Evolutionary conservation across 805 yeast genomes (phyloP).

Genomic region (Debaryomyces prosopidis): DNA sequence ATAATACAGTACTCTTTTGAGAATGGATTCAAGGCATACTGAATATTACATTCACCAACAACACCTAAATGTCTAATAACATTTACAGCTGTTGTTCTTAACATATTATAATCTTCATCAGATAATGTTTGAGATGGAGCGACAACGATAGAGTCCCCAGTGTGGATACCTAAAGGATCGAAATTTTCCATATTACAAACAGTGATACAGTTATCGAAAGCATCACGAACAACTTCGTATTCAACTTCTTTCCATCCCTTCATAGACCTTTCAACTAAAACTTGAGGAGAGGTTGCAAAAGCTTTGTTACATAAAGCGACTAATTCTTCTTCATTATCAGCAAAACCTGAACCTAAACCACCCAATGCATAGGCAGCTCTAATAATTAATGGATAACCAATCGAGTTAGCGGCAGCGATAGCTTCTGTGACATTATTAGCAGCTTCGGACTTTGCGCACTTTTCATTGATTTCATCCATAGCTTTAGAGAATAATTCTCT

Average conservation of each 20-base stretch:
- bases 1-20: conserved; percentile 94
- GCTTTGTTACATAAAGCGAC: conserved; percentile 85
- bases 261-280: conserved; percentile 92
- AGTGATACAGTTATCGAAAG: conserved; percentile 95
- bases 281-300: conserved; percentile 95
- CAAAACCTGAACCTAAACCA: conserved; percentile 98
- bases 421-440: conserved; percentile 83
- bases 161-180: conserved; percentile 97
- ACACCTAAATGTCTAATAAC: conserved; percentile 97
- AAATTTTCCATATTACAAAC: conserved; percentile 99
- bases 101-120: conserved; percentile 96
- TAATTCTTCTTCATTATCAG: conserved; percentile 81
- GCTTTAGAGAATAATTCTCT: conserved; percentile 93
- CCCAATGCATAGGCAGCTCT: conserved; percentile 98
- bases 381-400: conserved; percentile 93
- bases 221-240: conserved; percentile 98
- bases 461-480: conserved; percentile 92
- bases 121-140: conserved; percentile 98
- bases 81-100: conserved; percentile 95
- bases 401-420: conserved; percentile 74
- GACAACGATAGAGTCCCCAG: conserved; percentile 98
- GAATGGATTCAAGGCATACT: conserved; percentile 91
- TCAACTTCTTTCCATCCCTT: conserved; percentile 99
- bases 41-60: conserved; percentile 99
- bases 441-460: conserved; percentile 91